phyloP scores from a whole-genome alignment of 179 eudicot genomes.

The Spinacia oleracea region DNA sequence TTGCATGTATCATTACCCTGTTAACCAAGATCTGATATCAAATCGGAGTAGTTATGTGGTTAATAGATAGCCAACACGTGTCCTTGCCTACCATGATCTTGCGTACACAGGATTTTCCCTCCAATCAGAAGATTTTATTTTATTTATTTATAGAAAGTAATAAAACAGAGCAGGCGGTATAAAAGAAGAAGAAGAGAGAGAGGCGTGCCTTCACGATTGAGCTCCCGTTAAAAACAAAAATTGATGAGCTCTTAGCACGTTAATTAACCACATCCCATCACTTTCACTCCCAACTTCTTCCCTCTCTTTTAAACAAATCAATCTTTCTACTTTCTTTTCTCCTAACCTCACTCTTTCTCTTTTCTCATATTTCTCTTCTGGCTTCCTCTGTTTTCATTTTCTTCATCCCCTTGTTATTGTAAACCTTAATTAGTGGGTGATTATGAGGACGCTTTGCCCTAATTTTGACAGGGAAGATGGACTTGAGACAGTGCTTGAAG shows the following conservation, averaged over 20 bases:
- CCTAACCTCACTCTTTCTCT: neutral
- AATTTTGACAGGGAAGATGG: conserved; percentile 78
- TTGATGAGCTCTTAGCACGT: conserved; percentile 26
- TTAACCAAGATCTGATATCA: too few relatives aligned
- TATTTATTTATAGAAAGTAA: neutral
- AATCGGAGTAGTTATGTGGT: too few relatives aligned
- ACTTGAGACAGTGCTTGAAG: conserved; percentile 85
- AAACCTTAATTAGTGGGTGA: neutral
- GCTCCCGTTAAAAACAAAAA: neutral
- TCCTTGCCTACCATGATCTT: neutral
- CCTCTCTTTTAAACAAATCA: conserved; percentile 25
- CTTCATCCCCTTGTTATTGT: neutral
- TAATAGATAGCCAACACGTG: too few relatives aligned
- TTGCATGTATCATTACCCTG: too few relatives aligned
- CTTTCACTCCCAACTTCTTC: conserved; percentile 22
- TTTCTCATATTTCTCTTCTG: neutral
- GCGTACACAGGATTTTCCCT: conserved; percentile 15
- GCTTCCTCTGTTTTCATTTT: neutral
- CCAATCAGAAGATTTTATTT: neutral
- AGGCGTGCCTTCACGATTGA: conserved; percentile 31
- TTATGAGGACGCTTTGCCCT: conserved; percentile 84
- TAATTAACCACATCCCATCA: conserved; percentile 15
- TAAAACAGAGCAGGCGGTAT: neutral
- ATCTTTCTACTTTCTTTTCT: neutral
- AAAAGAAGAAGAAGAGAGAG: neutral